A percentile compares a stretch with the other conserved stretches of the same genome.
Conservation (phyloP, 768 basidiomycete genomes). For the Daedalea quercina region DNA sequence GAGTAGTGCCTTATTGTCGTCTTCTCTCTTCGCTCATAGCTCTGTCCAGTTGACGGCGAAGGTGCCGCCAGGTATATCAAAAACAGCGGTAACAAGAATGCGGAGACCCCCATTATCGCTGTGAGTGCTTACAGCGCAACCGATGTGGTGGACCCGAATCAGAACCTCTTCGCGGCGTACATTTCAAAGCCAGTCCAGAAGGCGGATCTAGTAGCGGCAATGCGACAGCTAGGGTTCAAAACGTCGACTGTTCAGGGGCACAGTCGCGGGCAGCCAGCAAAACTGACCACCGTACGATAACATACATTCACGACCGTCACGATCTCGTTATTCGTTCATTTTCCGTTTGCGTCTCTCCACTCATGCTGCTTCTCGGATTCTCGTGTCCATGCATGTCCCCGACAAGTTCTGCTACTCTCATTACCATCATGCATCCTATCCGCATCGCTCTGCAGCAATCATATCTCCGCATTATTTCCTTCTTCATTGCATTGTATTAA, state of each 20-base stretch:
- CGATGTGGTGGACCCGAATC: conserved; percentile 57
- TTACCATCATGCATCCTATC: conserved; percentile 12
- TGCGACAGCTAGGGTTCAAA: conserved; percentile 90
- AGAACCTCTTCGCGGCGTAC: conserved; percentile 71
- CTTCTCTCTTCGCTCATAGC: neutral
- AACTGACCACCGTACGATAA: conserved; percentile 13
- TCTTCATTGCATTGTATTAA: conserved; percentile 21
- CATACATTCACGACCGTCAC: conserved; percentile 10
- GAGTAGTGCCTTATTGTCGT: conserved; percentile 25
- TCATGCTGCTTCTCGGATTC: conserved; percentile 9
- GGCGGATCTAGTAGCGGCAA: conserved; percentile 67
- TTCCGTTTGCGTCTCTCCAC: neutral
- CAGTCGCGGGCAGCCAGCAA: conserved; percentile 14
- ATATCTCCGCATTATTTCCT: conserved; percentile 17
- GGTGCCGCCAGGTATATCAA: conserved; percentile 96
- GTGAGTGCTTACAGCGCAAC: conserved; percentile 82
- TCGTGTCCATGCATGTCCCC: conserved; percentile 14
- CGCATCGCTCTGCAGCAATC: conserved; percentile 10
- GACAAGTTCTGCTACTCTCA: conserved; percentile 8
- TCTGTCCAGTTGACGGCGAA: conserved; percentile 77
- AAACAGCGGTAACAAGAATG: conserved; percentile 93
- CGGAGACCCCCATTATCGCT: conserved; percentile 86
- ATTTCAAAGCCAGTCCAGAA: conserved; percentile 89
- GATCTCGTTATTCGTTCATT: conserved; percentile 4
- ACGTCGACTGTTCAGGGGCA: conserved; percentile 68